phyloP scores from a whole-genome alignment of 768 basidiomycete genomes.

The Kwoniella botswanensis region DNA sequence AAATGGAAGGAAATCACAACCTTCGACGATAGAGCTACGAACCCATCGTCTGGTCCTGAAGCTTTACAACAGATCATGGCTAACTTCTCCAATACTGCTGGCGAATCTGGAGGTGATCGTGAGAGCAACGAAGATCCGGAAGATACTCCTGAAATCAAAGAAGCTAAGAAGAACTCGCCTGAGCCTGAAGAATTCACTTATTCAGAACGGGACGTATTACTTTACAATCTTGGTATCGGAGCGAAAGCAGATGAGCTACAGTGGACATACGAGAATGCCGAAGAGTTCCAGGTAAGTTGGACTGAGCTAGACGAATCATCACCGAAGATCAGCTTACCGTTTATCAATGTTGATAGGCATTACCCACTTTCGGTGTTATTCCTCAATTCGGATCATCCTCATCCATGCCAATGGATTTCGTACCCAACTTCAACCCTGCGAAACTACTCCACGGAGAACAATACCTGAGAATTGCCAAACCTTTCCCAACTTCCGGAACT shows the following conservation, averaged over 20 bases:
- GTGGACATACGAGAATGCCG: slow-evolving; percentile 88
- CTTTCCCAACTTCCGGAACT: slow-evolving; percentile 82
- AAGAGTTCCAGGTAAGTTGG: slow-evolving; percentile 66
- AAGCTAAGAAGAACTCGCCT: slow-evolving; percentile 71
- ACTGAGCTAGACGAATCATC: not conserved
- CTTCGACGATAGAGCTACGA: slow-evolving; percentile 82
- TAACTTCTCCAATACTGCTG: slow-evolving; percentile 65
- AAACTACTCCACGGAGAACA: slow-evolving; percentile 99
- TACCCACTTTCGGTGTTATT: slow-evolving; percentile 95
- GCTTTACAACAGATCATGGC: slow-evolving; percentile 73
- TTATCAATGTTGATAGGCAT: slow-evolving; percentile 59
- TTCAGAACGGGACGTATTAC: slow-evolving; percentile 85
- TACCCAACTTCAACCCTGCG: slow-evolving; percentile 94
- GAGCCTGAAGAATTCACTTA: slow-evolving; percentile 70
- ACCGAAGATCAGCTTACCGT: not conserved
- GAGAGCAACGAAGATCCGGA: slow-evolving; percentile 67
- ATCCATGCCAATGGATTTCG: slow-evolving; percentile 68
- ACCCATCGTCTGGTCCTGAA: slow-evolving; percentile 76
- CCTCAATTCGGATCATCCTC: slow-evolving; percentile 82
- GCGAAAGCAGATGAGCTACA: slow-evolving; percentile 90
- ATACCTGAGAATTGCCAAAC: slow-evolving; percentile 76
- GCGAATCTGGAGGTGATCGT: slow-evolving; percentile 19
- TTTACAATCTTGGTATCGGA: slow-evolving; percentile 94
- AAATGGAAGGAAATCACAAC: slow-evolving; percentile 84
- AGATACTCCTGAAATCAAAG: slow-evolving; percentile 78